phyloP scores from a whole-genome alignment of 164 flowering plant genomes.

The Aristolochia contorta region DNA sequence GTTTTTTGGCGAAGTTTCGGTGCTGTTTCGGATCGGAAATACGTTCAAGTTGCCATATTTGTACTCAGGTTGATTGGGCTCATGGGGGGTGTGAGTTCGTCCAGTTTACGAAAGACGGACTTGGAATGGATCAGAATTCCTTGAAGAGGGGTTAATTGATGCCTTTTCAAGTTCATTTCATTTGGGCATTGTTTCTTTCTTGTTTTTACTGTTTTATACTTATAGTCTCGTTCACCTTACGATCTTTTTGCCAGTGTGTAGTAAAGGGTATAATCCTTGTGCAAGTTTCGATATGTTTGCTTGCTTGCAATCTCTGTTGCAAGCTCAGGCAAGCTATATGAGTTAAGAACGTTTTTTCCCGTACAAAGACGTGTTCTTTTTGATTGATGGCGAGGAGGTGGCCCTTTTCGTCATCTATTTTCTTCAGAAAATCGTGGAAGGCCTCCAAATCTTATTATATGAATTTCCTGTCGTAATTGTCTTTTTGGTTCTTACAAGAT shows the following conservation, averaged over 20 bases:
- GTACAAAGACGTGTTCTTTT: not conserved
- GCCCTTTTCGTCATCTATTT: too few species aligned
- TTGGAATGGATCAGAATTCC: not conserved
- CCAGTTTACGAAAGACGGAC: not conserved
- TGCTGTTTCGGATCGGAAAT: not conserved
- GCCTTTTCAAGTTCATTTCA: not conserved
- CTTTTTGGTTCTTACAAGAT: too few species aligned
- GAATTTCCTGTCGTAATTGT: too few species aligned
- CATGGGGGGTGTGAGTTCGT: not conserved
- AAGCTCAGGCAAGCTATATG: not conserved
- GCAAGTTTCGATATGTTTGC: not conserved
- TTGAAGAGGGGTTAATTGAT: not conserved
- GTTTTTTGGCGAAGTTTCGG: not conserved
- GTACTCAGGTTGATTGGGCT: not conserved
- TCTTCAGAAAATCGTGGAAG: too few species aligned
- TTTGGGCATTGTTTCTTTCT: not conserved
- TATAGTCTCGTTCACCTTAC: not conserved
- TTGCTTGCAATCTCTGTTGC: not conserved
- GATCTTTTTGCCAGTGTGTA: not conserved
- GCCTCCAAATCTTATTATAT: too few species aligned
- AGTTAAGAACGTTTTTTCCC: not conserved
- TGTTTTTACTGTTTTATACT: too few species aligned
- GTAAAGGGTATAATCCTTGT: not conserved
- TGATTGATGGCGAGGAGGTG: not conserved
- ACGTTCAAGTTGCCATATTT: not conserved